Evolutionary conservation across 345 rosid genomes (phyloP), one percentile per base, ranked within the genome.

Genomic region (Arabidopsis suecica): DNA sequence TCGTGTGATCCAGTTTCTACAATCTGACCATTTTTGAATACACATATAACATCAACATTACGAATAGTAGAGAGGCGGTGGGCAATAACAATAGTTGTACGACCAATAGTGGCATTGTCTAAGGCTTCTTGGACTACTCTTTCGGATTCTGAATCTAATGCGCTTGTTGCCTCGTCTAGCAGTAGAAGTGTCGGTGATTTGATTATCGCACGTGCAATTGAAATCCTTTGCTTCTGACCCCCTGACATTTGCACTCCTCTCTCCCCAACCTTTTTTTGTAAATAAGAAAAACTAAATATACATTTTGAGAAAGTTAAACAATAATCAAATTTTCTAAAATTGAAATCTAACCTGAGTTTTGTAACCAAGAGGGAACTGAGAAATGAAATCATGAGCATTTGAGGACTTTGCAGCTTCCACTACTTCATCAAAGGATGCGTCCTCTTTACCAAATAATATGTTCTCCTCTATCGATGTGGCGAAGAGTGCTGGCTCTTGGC

Each of bases 61-160:
- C 96, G 80, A 56, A 93, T 90, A 32, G 98, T 93, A 1, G 97
- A 90, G 49, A 93, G 84, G 1, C 98, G 88, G 71, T 93, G 98
- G 12, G 97, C 93, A 45, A 93, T 90, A 1, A 93, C 87, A 68
- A 93, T 91, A 0, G 96, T 90, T 14, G 98, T 16, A 16, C 18
- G 18, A 16, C 18, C 18, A 16, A 16, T 16, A 16, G 18, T 16
- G 18, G 18, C 18, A 83, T 92, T 82, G 74, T 90, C 96, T 0
- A 93, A 88, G 2, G 98, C 98, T 82, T 89, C 97, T 82, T 90
- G 98, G 37, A 90, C 88, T 61, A 90, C 88, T 22, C 90, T 86
- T 77, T 90, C 97, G 0, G 98, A 93, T 78, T 93, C 95, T 0
- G 97, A 91, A 36, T 93, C 98, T 0, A 90, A 87, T 2, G 98